A percentile compares a stretch with the other conserved stretches of the same genome.
Evolutionary conservation across 2,329 filamentous ascomycete genomes (phyloP).

Genomic region (Xylaria sp.): DNA sequence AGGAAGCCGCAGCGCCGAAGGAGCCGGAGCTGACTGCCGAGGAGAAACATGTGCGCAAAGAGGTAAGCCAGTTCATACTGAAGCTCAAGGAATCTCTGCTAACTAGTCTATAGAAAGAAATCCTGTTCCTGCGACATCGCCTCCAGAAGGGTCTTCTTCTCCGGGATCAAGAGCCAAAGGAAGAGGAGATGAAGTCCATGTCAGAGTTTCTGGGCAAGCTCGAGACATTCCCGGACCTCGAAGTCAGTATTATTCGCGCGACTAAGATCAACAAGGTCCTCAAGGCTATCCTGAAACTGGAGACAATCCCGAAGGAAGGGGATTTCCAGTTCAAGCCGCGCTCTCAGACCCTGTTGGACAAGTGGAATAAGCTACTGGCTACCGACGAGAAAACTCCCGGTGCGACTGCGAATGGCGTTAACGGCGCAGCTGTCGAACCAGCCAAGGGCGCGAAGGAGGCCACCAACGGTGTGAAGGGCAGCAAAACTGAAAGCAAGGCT

Average conservation of each 20-base stretch:
- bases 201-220: constrained; percentile 78
- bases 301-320: constrained; percentile 82
- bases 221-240: constrained; percentile 77
- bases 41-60: constrained; percentile 61
- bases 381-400: constrained; percentile 51
- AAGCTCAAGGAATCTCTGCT: constrained; percentile 29
- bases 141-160: constrained; percentile 93
- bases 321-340: constrained; percentile 88
- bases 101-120: constrained; percentile 62
- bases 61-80: constrained; percentile 45
- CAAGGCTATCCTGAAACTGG: constrained; percentile 88
- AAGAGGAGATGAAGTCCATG: constrained; percentile 80
- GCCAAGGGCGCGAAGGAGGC: constrained; percentile 38
- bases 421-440: constrained; percentile 44
- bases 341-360: constrained; percentile 76
- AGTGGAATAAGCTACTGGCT: constrained; percentile 85
- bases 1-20: constrained; percentile 50
- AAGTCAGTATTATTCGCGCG: constrained; percentile 81
- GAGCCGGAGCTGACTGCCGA: constrained; percentile 62
- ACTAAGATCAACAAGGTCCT: constrained; percentile 99
- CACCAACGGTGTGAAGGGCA: constrained; percentile 37
- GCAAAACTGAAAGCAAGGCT: constrained; percentile 33
- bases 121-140: constrained; percentile 92
- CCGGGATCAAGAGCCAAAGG: constrained; percentile 81
- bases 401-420: constrained; percentile 49